These are phyloP conservation scores for Acorus calamus DNA, from an alignment of 106 monocot genomes.

Conservation along the genomic window DNA sequence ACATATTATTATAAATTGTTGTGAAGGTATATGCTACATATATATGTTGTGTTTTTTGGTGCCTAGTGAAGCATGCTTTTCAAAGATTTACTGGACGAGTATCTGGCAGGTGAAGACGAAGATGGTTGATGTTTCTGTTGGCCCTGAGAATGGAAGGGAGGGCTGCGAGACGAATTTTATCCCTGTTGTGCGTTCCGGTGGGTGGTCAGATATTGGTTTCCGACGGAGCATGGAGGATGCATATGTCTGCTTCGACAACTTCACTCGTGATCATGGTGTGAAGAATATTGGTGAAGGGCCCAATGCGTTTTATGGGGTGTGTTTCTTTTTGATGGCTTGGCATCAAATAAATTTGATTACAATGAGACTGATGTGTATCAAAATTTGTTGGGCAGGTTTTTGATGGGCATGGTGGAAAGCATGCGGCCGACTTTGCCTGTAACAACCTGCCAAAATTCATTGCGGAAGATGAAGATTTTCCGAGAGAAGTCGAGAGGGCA, in stretches of 20 bases:
- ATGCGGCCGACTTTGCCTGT: constrained; percentile 82
- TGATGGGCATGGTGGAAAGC: constrained; percentile 93
- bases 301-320: constrained; percentile 82
- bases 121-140: constrained; percentile 21
- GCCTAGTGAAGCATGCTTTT: too few species aligned
- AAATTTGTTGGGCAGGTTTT: constrained; percentile 40
- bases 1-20: too few species aligned
- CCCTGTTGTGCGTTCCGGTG: constrained; percentile 70
- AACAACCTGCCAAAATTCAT: constrained; percentile 63
- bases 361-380: neutral
- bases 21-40: too few species aligned
- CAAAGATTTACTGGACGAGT: too few species aligned
- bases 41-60: too few species aligned
- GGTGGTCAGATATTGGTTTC: constrained; percentile 71
- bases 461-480: constrained; percentile 51
- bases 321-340: neutral
- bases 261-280: constrained; percentile 35
- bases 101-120: constrained; percentile 38
- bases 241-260: constrained; percentile 64
- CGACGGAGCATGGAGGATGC: constrained; percentile 76
- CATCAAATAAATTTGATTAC: neutral
- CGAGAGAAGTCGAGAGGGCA: constrained; percentile 56
- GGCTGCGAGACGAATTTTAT: constrained; percentile 29
- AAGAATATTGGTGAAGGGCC: constrained; percentile 40
- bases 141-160: constrained; percentile 22